A percentile compares a stretch with the other conserved stretches of the same genome.
Conservation (phyloP, 2,329 filamentous ascomycete genomes). For the Apiospora pterosperma region DNA sequence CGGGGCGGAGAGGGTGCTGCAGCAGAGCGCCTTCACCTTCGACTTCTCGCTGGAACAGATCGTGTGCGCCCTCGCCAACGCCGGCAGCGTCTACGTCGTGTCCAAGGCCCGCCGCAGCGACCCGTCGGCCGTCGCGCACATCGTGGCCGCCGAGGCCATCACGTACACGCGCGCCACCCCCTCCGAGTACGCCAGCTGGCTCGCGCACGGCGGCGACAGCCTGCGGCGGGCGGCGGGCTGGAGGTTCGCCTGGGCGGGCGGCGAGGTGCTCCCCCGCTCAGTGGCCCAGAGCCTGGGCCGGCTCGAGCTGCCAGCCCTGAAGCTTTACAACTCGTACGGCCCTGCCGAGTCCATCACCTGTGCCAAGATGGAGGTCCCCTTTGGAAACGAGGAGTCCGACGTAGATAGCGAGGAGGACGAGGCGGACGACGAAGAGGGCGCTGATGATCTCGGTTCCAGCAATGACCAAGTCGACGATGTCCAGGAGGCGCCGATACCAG, state of each 20-base stretch:
- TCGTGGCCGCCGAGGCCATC: neutral
- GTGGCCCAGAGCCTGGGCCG: neutral
- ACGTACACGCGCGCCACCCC: conserved; percentile 33
- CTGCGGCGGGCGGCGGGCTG: neutral
- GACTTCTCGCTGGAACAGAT: conserved; percentile 6
- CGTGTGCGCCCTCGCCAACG: neutral
- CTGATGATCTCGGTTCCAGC: neutral
- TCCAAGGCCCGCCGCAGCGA: neutral
- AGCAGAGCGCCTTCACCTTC: conserved; percentile 7
- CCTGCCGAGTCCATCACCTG: neutral
- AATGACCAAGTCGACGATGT: neutral
- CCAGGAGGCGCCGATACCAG: neutral
- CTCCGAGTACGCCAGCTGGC: conserved; percentile 38
- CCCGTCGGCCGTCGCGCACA: neutral
- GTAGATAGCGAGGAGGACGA: too few species aligned
- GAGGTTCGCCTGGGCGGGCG: conserved; percentile 1
- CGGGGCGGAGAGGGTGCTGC: conserved; percentile 41
- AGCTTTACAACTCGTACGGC: conserved; percentile 1
- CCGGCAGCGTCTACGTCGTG: conserved; percentile 6
- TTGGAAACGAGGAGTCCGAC: neutral
- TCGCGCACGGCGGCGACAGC: conserved; percentile 19
- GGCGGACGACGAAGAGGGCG: neutral
- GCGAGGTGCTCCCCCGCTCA: neutral
- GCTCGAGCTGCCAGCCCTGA: neutral
- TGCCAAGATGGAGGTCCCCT: neutral